Base-by-base conservation (phyloP, 2,329 filamentous ascomycete species). In the Trichoderma breve region DNA sequence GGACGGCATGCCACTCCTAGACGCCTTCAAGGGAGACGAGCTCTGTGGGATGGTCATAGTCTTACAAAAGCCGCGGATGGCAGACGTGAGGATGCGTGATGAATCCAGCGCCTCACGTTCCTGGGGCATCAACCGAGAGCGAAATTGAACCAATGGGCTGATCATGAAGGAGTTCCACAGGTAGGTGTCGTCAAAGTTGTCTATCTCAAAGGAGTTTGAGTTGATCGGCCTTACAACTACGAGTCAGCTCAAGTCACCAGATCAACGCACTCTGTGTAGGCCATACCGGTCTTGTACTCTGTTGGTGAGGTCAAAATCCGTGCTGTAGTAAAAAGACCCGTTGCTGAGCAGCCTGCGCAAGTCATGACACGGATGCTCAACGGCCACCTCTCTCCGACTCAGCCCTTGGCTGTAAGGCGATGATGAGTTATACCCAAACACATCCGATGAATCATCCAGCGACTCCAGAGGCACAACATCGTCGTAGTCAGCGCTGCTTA, bases 121-220 rank as follows among this genome's bases (percentile, higher is more conserved):
- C 69, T 89, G 87, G 6, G 89, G 88, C 73, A 93, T 88, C 61
- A 99, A 86, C 21, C 93, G 89, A 34, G 92, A 94, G 57, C 96
- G 91, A 80, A 99, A 98, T 80, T 94, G 89, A 34, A 98, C 91
- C 69, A 99, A 86, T 6, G 96, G 95, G 74, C 92, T 91, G 77
- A 99, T 97, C 94, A 99, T 98, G 82, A 97, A 98, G 4, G 94
- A 97, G 79, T 99, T 99, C 96, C 96, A 99, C 21, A 99, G 83
- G 79, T 97, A 98, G 1, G 93, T 92, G 77, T 94, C 92, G 80
- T 99, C 94, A 73, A 98, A 90, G 78, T 93, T 96, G 79, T 97
- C 94, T 73, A 98, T 94, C 74, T 97, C 93, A 74, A 98, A 95
- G 0, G 92, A 90, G 58, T 90, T 87, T 24, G 89, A 89, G 79